Percentiles rank a stretch among this genome's conserved stretches.
Conservation (phyloP, 1,284 basidiomycete genomes). For the Testicularia cyperi region DNA sequence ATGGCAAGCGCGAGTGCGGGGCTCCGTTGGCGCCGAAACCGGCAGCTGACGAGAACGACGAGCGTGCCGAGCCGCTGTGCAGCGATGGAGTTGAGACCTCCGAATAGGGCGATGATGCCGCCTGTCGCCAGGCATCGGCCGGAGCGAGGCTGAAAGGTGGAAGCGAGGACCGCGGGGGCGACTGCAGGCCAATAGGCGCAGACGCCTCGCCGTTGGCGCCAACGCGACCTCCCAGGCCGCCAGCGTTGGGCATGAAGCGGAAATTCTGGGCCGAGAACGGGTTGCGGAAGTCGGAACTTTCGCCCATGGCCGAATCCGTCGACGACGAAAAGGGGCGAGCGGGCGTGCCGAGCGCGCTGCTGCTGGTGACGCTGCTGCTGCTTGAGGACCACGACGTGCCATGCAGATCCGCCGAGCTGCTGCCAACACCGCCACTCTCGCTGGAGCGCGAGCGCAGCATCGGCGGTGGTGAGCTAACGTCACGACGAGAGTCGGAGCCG, state of each 20-base stretch:
- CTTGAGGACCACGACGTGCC: neutral
- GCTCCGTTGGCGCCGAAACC: constrained; percentile 2
- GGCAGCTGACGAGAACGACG: constrained; percentile 23
- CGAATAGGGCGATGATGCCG: constrained; percentile 28
- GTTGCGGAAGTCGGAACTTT: constrained; percentile 17
- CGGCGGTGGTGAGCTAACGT: constrained; percentile 42
- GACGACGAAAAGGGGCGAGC: neutral
- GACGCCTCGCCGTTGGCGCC: neutral
- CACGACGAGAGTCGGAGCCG: constrained; percentile 13
- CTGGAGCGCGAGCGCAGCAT: constrained; percentile 35
- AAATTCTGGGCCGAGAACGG: constrained; percentile 26
- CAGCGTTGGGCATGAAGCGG: constrained; percentile 11
- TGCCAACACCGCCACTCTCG: constrained; percentile 6
- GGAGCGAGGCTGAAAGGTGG: neutral
- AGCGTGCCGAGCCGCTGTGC: constrained; percentile 27
- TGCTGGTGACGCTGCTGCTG: neutral
- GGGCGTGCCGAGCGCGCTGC: constrained; percentile 14
- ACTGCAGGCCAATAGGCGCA: no score
- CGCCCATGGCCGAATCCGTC: neutral
- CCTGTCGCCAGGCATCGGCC: constrained; percentile 24
- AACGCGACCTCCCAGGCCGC: neutral
- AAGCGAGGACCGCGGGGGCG: neutral
- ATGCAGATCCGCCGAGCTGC: constrained; percentile 1
- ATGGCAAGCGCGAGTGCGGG: constrained; percentile 15
- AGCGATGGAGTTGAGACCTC: constrained; percentile 30